Conservation (phyloP, 2,329 filamentous ascomycete species). For the Penicillium sp. region DNA sequence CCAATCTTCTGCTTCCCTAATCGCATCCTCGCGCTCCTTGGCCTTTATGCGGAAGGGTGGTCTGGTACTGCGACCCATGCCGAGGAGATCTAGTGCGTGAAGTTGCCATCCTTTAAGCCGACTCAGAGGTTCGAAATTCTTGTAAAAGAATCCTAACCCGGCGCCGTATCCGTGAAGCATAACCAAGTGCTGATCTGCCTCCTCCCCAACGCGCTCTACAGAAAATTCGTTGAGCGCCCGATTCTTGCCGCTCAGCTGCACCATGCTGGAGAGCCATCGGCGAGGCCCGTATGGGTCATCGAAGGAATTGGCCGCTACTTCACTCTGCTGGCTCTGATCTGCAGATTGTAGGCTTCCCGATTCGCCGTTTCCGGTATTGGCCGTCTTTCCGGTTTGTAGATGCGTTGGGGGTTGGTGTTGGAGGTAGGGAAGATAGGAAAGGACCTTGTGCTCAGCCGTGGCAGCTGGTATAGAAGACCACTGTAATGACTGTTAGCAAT, state of each 20-base stretch:
- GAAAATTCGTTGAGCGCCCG: constrained; percentile 91
- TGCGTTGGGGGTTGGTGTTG: constrained; percentile 69
- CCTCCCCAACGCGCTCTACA: constrained; percentile 79
- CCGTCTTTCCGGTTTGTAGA: constrained; percentile 61
- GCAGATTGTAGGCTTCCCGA: constrained; percentile 39
- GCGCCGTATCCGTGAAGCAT: constrained; percentile 98
- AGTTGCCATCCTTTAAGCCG: constrained; percentile 81
- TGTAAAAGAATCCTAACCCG: constrained; percentile 96
- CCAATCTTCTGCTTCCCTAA: constrained; percentile 89
- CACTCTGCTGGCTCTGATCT: constrained; percentile 44
- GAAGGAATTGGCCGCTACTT: constrained; percentile 54
- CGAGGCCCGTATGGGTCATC: constrained; percentile 83
- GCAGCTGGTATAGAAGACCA: constrained; percentile 86
- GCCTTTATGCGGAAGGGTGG: constrained; percentile 84
- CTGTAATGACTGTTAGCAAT: constrained; percentile 50
- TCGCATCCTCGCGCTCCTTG: constrained; percentile 79
- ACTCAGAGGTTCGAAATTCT: constrained; percentile 90
- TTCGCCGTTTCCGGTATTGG: constrained; percentile 32
- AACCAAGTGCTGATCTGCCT: constrained; percentile 82
- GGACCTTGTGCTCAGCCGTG: constrained; percentile 83
- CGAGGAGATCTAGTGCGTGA: constrained; percentile 91
- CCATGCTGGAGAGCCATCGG: constrained; percentile 83
- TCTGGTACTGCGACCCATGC: constrained; percentile 87
- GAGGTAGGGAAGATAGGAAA: constrained; percentile 83
- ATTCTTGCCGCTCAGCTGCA: constrained; percentile 82